Percentiles rank a stretch among this genome's conserved stretches.
Conservation (phyloP, 768 basidiomycete species). For the Boletellus emodensis region DNA sequence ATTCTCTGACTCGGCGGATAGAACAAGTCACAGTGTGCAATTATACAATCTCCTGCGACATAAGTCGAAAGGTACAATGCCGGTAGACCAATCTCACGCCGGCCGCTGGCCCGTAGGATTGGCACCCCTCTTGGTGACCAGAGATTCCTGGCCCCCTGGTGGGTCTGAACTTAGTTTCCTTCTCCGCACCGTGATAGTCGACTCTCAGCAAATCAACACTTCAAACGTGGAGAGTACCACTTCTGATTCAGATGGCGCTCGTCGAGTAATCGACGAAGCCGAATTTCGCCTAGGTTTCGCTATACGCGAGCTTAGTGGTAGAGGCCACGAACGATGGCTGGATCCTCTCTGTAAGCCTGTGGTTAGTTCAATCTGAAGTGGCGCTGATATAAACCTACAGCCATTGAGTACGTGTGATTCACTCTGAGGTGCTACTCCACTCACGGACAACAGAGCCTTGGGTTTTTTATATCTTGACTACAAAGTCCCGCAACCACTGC, state of each 20-base stretch:
- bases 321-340: conserved; percentile 71
- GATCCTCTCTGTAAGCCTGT: conserved; percentile 71
- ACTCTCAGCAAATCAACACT: conserved; percentile 51
- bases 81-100: conserved; percentile 19
- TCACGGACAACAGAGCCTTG: conserved; percentile 53
- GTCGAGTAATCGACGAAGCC: conserved; percentile 52
- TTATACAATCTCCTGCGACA: conserved; percentile 22
- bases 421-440: background rate
- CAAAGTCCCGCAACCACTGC: conserved; percentile 76
- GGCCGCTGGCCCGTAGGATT: conserved; percentile 66
- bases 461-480: conserved; percentile 92
- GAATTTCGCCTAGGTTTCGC: conserved; percentile 81
- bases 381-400: conserved; percentile 12
- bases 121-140: conserved; percentile 64
- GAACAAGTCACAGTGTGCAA: conserved; percentile 32
- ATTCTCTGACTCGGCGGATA: conserved; percentile 69
- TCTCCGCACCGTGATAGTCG: conserved; percentile 79
- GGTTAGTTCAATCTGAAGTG: background rate
- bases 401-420: conserved; percentile 18
- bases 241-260: conserved; percentile 32
- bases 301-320: conserved; percentile 66
- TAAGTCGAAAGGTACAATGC: conserved; percentile 10
- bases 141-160: conserved; percentile 82
- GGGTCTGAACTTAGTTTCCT: conserved; percentile 82
- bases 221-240: conserved; percentile 16